Evolutionary conservation across 306 rosid genomes (phyloP).

Genomic region (Begonia fuchsioides): DNA sequence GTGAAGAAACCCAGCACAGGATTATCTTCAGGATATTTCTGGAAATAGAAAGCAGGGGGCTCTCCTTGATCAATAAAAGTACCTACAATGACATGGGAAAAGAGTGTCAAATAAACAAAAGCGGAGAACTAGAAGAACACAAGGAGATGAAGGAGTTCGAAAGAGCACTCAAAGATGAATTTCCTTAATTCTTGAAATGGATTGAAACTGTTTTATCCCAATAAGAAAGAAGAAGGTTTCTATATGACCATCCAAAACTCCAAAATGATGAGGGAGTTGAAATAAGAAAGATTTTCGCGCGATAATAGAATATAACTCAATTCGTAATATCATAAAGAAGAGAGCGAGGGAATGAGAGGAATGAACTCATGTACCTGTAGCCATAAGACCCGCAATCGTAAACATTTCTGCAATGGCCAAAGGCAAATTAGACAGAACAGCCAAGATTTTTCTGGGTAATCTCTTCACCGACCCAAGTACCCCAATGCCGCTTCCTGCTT

Average conservation of each 20-base stretch:
- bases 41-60: constrained; percentile 62
- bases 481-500: constrained; percentile 21
- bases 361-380: constrained; percentile 33
- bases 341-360: not conserved
- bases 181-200: not conserved
- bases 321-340: not conserved
- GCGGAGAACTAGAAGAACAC: not conserved
- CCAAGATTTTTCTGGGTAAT: constrained; percentile 39
- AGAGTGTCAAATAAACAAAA: not conserved
- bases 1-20: constrained; percentile 76
- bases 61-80: constrained; percentile 88
- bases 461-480: constrained; percentile 23
- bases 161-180: not conserved
- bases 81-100: constrained; percentile 32
- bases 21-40: constrained; percentile 66
- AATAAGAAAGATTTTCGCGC: too few species aligned
- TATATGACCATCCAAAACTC: too few species aligned
- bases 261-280: too few species aligned
- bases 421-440: constrained; percentile 68
- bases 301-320: too few species aligned
- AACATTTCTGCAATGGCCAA: constrained; percentile 97
- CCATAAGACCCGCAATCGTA: constrained; percentile 66
- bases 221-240: too few species aligned
- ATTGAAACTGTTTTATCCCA: not conserved
- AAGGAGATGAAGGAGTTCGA: not conserved